Evolutionary conservation across 345 rosid species (phyloP), one percentile per base, ranked within the genome.

Genomic region (Schrenkiella parvula): DNA sequence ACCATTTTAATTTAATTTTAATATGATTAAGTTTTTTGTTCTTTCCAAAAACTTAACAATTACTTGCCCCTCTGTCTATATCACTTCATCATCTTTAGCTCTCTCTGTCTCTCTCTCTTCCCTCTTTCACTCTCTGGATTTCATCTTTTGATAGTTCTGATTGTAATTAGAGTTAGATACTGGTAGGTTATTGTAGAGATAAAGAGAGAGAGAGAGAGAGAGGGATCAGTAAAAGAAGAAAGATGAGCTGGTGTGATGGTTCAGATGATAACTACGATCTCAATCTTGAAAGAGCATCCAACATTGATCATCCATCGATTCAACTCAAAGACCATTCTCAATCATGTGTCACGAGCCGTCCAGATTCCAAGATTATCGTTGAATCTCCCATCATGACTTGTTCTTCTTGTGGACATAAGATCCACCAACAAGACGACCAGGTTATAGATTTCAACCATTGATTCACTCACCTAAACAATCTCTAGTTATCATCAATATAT

Each of bases 371-470:
- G 57, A 58, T 11, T 43, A 26, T 13, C 70, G 54, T 52, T 26
- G 76, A 74, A 4, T 51, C 75, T 39, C 68, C 51, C 2, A 32
- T 56, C 47, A 70, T 76, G 47, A 69, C 63, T 8, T 93, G 97
- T 81, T 88, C 95, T 77, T 85, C 96, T 6, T 93, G 98, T 66
- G 97, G 97, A 42, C 91, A 87, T 21, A 73, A 15, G 51, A 80
- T 84, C 22, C 74, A 66, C 43, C 79, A 79, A 41, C 76, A 70
- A 22, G 85, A 83, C 26, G 87, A 86, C 72, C 93, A 91, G 96
- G 98, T 88, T 71, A 11, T 39, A 23, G 21, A 23, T 14, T 32
- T 68, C 18, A 63, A 62, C 37, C 14, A 43, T n/a, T 42, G n/a
- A 52, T 23, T 43, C 22, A 39, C 42, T 43, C 22, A 39, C 42